Evolutionary conservation across 352 stramenopile genomes (phyloP), one percentile per base, ranked within the genome.

Genomic region (Albugo laibachii): DNA sequence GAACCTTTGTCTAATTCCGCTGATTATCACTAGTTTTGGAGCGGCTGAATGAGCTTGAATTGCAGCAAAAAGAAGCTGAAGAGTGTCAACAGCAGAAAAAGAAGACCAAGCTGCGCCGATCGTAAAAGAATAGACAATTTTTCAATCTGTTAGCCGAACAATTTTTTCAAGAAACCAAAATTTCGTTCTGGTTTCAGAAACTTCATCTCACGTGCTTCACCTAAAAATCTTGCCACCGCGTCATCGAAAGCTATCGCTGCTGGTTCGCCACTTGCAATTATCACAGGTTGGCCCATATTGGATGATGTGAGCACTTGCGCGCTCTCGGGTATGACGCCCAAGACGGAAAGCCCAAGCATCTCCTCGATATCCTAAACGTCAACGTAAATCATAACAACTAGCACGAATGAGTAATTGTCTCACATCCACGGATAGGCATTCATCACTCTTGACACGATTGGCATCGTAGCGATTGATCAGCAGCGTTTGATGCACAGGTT

Each of bases 381-480:
- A 16, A 50, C 37, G 18, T 36, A 40, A 38, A 2, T 24, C 5
- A 13, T 20, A 24, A 19, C 15, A 27, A 38, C 31, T 12, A 35
- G 18, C 45, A 45, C 43, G 51, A n/a, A 35, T 27, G 16, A 3
- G 44, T 31, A 14, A 47, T 44, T n/a, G 15, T 54, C 54, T 24
- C 47, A 79, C 78, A 50, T 88, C 66, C 45, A 95, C 81, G 13
- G 74, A 83, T 12, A 95, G 65, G 53, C 73, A 88, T 61, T 94
- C 82, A 54, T 94, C 80, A 37, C 77, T 84, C 57, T 91, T 66
- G 20, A 88, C 82, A 47, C 83, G 77, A 27, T 81, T 80, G 36
- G 82, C 69, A 66, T 94, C 82, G 60, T 95, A 96, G 36, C 85
- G 69, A 50, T 92, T 96, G 51, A 96, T 86, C 31, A 95, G 67